phyloP scores from a whole-genome alignment of 2,329 filamentous ascomycete species.

The Bertia moriformis region DNA sequence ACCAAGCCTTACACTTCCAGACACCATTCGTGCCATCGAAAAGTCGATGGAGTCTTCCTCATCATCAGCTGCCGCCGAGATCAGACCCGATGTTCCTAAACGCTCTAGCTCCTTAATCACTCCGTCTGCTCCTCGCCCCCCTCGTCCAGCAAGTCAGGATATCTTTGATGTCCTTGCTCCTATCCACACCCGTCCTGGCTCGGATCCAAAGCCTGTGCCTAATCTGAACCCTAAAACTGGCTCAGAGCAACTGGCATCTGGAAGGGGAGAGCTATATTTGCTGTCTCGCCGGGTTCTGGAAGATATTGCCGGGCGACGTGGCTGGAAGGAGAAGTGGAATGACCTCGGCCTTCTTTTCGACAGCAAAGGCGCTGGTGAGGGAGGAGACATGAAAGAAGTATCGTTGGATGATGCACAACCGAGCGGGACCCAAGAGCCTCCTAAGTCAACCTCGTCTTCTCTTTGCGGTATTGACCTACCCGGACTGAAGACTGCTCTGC shows the following conservation, averaged over 20 bases:
- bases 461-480: slow-evolving; percentile 34
- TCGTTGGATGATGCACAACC: slow-evolving; percentile 18
- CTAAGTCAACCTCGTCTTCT: slow-evolving; percentile 5
- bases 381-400: slow-evolving; percentile 23
- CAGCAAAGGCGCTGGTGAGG: slow-evolving; percentile 34
- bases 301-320: slow-evolving; percentile 52
- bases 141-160: neutral
- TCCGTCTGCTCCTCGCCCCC: neutral
- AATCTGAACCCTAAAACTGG: slow-evolving; percentile 45
- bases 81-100: slow-evolving; percentile 41
- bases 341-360: slow-evolving; percentile 35
- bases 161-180: neutral
- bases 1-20: slow-evolving; percentile 50
- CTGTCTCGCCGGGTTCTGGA: slow-evolving; percentile 70
- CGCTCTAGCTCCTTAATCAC: slow-evolving; percentile 34
- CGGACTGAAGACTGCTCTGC: slow-evolving; percentile 44
- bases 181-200: neutral
- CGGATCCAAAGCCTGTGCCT: slow-evolving; percentile 18
- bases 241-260: slow-evolving; percentile 67
- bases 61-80: slow-evolving; percentile 42
- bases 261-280: slow-evolving; percentile 67
- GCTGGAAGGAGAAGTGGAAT: slow-evolving; percentile 68
- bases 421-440: slow-evolving; percentile 5
- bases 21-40: slow-evolving; percentile 26
- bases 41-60: slow-evolving; percentile 13